Conservation (phyloP, 345 rosid genomes). For the Arabidopsis thaliana region DNA sequence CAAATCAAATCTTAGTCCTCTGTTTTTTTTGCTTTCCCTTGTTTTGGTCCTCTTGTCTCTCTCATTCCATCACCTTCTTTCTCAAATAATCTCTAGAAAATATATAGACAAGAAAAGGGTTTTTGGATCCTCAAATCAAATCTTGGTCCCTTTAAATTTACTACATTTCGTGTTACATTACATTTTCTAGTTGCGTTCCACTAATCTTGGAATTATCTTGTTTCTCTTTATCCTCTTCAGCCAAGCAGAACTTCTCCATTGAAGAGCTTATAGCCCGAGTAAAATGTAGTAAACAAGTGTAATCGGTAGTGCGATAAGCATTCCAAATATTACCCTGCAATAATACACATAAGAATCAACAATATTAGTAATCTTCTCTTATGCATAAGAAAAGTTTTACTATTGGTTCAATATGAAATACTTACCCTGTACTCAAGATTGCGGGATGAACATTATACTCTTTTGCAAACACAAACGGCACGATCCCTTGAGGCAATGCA, state of each 20-base stretch:
- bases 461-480: constrained; percentile 85
- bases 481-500: constrained; percentile 86
- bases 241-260: constrained; percentile 4
- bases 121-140: constrained; percentile 35
- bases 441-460: constrained; percentile 84
- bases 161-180: constrained; percentile 30
- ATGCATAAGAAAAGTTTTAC: not conserved
- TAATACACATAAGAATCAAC: not conserved
- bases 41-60: constrained; percentile 19
- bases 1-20: constrained; percentile 10
- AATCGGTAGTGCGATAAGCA: constrained; percentile 80
- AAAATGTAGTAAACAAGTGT: constrained; percentile 73
- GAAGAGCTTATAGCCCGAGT: constrained; percentile 57
- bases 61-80: constrained; percentile 1
- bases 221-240: not conserved
- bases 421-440: constrained; percentile 81
- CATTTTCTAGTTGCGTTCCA: constrained; percentile 30
- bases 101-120: not conserved
- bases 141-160: constrained; percentile 9
- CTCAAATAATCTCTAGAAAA: not conserved
- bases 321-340: constrained; percentile 79
- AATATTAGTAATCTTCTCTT: constrained; percentile 1
- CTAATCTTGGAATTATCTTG: constrained; percentile 7
- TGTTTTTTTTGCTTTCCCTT: constrained; percentile 27
- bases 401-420: not conserved